phyloP scores from a whole-genome alignment of 805 yeast genomes.

The Saccharomycopsis olivae region DNA sequence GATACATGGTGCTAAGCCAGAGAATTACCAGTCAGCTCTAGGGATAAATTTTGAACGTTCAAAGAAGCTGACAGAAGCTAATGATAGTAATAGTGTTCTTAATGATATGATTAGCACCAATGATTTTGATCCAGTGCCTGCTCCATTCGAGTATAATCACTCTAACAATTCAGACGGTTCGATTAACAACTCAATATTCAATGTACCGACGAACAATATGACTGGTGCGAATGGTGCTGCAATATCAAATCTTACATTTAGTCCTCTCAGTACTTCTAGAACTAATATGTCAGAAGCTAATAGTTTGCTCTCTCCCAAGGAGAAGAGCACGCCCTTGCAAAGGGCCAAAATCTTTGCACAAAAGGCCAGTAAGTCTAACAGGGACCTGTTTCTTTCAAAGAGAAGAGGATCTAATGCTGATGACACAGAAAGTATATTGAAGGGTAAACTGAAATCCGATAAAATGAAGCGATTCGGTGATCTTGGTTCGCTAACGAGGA shows the following conservation, averaged over 20 bases:
- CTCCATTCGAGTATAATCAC: too few relatives aligned
- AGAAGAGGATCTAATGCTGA: constrained; percentile 4
- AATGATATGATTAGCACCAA: not conserved
- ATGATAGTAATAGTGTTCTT: constrained; percentile 2
- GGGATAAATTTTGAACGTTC: constrained; percentile 8
- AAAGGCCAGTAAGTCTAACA: constrained; percentile 5
- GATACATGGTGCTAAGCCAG: too few relatives aligned
- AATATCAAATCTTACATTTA: constrained; percentile 16
- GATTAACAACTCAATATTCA: not conserved
- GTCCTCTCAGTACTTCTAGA: constrained; percentile 13
- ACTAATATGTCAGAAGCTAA: constrained; percentile 7
- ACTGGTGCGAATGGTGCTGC: constrained; percentile 1
- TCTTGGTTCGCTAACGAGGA: constrained; percentile 8
- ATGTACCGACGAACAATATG: not conserved
- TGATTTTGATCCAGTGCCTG: too few relatives aligned
- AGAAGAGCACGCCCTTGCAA: constrained; percentile 7
- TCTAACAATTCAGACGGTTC: constrained; percentile 11
- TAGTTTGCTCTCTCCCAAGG: constrained; percentile 2
- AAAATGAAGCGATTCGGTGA: constrained; percentile 7
- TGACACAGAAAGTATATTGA: constrained; percentile 2
- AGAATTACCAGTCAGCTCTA: constrained; percentile 7
- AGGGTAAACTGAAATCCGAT: not conserved
- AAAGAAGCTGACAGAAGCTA: not conserved
- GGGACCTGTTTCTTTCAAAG: constrained; percentile 7
- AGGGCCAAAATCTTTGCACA: constrained; percentile 11